Conservation (phyloP, 169 alveolate species). For the Cryptosporidium ryanae region DNA sequence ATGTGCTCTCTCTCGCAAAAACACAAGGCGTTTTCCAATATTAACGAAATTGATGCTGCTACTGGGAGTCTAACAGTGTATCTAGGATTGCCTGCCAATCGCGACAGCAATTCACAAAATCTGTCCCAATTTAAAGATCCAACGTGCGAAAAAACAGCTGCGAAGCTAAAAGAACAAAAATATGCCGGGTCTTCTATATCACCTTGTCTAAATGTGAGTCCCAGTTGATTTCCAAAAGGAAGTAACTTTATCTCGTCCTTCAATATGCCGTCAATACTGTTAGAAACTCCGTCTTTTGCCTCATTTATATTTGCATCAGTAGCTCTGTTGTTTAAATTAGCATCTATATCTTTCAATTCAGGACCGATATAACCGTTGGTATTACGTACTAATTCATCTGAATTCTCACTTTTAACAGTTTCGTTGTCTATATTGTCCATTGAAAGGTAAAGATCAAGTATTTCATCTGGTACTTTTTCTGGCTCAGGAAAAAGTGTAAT, state of each 20-base stretch:
- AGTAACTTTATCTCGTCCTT: conserved; percentile 32
- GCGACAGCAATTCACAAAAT: conserved; percentile 21
- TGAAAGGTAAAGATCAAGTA: conserved; percentile 21
- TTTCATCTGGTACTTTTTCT: conserved; percentile 23
- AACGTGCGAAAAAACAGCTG: conserved; percentile 48
- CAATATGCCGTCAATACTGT: neutral
- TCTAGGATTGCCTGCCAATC: conserved; percentile 11
- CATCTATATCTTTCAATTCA: neutral
- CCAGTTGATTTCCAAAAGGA: conserved; percentile 54
- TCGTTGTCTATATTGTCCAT: conserved; percentile 26
- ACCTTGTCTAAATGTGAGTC: conserved; percentile 32
- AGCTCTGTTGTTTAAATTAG: neutral
- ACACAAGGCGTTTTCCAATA: conserved; percentile 46
- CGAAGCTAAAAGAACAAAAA: conserved; percentile 63
- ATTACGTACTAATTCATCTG: neutral
- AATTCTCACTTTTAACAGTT: neutral
- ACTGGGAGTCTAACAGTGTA: conserved; percentile 46
- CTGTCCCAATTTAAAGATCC: conserved; percentile 37
- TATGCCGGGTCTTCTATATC: conserved; percentile 34
- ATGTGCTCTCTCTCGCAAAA: conserved; percentile 16
- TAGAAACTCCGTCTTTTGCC: neutral
- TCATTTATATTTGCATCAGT: neutral
- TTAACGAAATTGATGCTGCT: conserved; percentile 66
- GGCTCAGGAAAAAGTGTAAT: conserved; percentile 46
- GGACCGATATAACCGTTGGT: neutral